phyloP scores from a whole-genome alignment of 768 basidiomycete species.

The Mycena amicta region DNA sequence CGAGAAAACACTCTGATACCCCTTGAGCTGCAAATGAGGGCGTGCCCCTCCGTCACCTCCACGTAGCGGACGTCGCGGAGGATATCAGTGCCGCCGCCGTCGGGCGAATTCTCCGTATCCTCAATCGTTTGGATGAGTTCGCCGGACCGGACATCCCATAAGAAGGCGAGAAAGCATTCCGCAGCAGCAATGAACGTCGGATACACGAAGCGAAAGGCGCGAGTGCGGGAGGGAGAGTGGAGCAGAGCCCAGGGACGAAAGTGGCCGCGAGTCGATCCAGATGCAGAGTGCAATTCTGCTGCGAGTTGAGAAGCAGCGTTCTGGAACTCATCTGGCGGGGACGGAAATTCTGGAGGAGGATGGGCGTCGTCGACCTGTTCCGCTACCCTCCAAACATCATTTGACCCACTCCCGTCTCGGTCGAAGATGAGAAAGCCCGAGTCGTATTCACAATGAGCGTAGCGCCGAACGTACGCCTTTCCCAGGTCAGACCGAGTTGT shows the following conservation, averaged over 20 bases:
- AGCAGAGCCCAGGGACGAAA: constrained; percentile 68
- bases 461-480: constrained; percentile 52
- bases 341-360: constrained; percentile 27
- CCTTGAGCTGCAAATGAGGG: constrained; percentile 58
- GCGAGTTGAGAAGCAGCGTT: constrained; percentile 10
- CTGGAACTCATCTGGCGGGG: constrained; percentile 34
- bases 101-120: constrained; percentile 33
- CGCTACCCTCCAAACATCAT: constrained; percentile 72
- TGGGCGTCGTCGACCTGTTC: constrained; percentile 31
- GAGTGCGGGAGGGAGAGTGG: constrained; percentile 41
- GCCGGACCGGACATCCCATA: constrained; percentile 65
- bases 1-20: constrained; percentile 59
- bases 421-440: constrained; percentile 75
- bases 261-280: constrained; percentile 41
- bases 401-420: constrained; percentile 53
- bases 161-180: constrained; percentile 41
- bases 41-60: constrained; percentile 59
- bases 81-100: constrained; percentile 37
- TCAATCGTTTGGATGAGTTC: constrained; percentile 50
- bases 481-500: constrained; percentile 15
- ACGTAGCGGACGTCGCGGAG: constrained; percentile 66
- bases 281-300: constrained; percentile 14
- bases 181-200: constrained; percentile 62
- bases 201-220: constrained; percentile 70
- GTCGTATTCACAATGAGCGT: constrained; percentile 75